Evolutionary conservation across 2,329 filamentous ascomycete species (phyloP).

Genomic region (Diaporthe sp.): DNA sequence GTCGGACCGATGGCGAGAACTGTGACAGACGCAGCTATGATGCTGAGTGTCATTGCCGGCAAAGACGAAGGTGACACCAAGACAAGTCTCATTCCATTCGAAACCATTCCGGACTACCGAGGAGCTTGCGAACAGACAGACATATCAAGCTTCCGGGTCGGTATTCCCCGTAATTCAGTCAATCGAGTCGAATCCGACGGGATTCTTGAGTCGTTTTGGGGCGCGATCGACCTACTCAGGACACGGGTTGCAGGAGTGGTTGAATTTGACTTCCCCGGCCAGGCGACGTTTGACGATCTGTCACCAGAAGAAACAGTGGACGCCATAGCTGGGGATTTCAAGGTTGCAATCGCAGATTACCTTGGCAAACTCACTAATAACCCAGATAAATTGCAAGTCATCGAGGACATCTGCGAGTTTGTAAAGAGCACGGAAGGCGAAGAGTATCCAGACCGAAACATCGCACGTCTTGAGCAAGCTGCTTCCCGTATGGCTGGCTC

Average conservation of each 20-base stretch:
- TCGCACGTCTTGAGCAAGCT: background rate
- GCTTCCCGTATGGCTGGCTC: background rate
- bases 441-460: background rate
- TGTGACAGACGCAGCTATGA: conserved; percentile 51
- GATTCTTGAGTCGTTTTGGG: conserved; percentile 67
- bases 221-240: conserved; percentile 60
- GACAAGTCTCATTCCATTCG: conserved; percentile 55
- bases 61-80: conserved; percentile 65
- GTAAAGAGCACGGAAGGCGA: background rate
- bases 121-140: conserved; percentile 65
- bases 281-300: background rate
- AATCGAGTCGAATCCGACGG: conserved; percentile 61
- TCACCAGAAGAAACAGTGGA: background rate
- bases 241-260: conserved; percentile 64
- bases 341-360: conserved; percentile 67
- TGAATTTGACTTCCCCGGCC: conserved; percentile 48
- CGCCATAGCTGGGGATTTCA: conserved; percentile 68
- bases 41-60: conserved; percentile 56
- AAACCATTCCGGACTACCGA: conserved; percentile 68
- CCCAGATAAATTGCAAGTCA: conserved; percentile 63
- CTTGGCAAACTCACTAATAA: conserved; percentile 68
- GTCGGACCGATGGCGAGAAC: conserved; percentile 75
- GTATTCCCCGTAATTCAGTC: conserved; percentile 72
- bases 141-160: conserved; percentile 69
- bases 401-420: conserved; percentile 66